Evolutionary conservation across 805 yeast genomes (phyloP), one percentile per base, ranked within the genome.

Genomic region (Cyberlindnera mississippiensis): DNA sequence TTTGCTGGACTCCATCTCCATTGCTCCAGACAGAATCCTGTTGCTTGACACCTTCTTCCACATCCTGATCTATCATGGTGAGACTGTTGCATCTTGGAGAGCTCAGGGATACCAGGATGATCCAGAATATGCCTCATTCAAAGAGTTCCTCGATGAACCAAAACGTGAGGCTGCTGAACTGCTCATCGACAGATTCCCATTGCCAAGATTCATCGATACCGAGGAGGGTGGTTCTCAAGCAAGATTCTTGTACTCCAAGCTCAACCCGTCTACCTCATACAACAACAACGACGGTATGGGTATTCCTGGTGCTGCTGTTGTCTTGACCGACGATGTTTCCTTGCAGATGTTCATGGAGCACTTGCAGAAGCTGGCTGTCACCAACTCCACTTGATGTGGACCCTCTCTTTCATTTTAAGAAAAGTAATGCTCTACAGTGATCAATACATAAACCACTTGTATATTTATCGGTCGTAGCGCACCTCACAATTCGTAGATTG

Each of bases 181-280:
- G 27, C 65, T 81, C 30, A 68, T 76, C 46, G 87, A 81, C 52
- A 63, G 88, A 51, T 81, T 77, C 67, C 88, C 88, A 40, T 67
- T 81, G 47, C 88, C 88, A 5, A 68, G 88, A 53, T 81, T 80
- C 51, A 78, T 81, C 40, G 86, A 81, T 55, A 78, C 85, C 19
- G 85, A 81, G 52, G 86, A 80, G 57, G 86, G 86, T 41, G 87
- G 86, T 4, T 80, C 86, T 0, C 88, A 81, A 56, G 86, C 87
- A 0, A 70, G 88, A 61, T 81, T 81, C 58, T 66, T 81, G 42
- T 76, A 77, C 71, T 81, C 86, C 3, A 80, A 80, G 60, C 66
- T 81, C 52, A 81, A 81, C 60, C 87, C 88, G 12, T 72, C 84
- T 4, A 78, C 80, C 2, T 71, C 72, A 35, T 78, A 80, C 57